These are phyloP conservation scores for Fusarium temperatum DNA, from an alignment of 2,329 filamentous ascomycete genomes.

Conservation along the genomic window DNA sequence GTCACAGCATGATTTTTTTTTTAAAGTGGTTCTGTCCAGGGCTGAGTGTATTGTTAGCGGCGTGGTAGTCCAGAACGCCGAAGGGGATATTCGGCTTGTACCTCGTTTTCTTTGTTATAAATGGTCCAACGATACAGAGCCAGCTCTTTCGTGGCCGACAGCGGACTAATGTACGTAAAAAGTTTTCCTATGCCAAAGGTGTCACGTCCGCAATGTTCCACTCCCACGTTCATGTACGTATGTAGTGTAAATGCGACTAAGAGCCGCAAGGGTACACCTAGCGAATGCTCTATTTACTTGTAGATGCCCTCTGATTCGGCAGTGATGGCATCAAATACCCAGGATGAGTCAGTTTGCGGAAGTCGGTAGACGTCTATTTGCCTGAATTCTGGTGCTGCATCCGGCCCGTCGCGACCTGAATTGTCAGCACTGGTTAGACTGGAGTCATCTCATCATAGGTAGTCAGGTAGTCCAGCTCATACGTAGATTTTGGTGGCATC, in stretches of 20 bases:
- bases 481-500: constrained; percentile 14
- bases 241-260: constrained; percentile 8
- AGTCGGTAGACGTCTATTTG: constrained; percentile 35
- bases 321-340: constrained; percentile 12
- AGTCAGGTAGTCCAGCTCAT: constrained; percentile 2
- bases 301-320: constrained; percentile 29
- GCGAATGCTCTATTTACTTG: not conserved
- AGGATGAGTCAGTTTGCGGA: constrained; percentile 39
- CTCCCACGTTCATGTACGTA: constrained; percentile 18
- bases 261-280: constrained; percentile 32
- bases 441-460: constrained; percentile 33
- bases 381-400: constrained; percentile 32
- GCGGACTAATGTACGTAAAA: constrained; percentile 26
- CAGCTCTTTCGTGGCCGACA: constrained; percentile 28
- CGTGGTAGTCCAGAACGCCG: constrained; percentile 11
- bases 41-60: constrained; percentile 28
- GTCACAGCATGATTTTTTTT: constrained; percentile 2
- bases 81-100: constrained; percentile 17
- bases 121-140: constrained; percentile 10
- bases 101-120: constrained; percentile 6
- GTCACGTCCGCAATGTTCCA: constrained; percentile 6
- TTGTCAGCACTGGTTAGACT: constrained; percentile 14
- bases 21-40: constrained; percentile 27
- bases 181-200: constrained; percentile 23
- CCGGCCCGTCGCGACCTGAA: constrained; percentile 37